Conservation (phyloP, 306 rosid genomes). For the Cucurbita pepo region DNA sequence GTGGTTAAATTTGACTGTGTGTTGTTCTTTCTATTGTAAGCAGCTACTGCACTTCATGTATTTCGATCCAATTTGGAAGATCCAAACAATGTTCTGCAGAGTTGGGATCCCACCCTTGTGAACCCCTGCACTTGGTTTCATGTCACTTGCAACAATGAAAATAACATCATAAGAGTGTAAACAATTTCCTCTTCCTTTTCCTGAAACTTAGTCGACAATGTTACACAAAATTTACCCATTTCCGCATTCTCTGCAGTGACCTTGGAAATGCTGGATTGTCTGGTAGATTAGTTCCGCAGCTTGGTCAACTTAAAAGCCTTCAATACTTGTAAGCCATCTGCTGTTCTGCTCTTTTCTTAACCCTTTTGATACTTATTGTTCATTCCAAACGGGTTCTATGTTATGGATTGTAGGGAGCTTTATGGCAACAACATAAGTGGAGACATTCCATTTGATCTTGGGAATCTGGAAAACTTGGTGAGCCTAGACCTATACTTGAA, state of each 20-base stretch:
- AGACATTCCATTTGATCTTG: constrained; percentile 10
- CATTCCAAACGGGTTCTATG: not conserved
- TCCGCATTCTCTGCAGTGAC: constrained; percentile 1
- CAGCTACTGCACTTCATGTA: constrained; percentile 6
- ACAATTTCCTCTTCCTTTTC: not conserved
- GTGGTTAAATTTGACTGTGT: not conserved
- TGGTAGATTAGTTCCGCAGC: constrained; percentile 9
- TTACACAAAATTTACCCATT: not conserved
- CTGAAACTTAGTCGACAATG: not conserved
- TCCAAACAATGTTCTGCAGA: constrained; percentile 12
- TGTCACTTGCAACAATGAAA: constrained; percentile 7
- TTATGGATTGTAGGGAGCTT: constrained; percentile 6
- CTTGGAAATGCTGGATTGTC: constrained; percentile 17
- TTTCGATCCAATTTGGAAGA: constrained; percentile 8
- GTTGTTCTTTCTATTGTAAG: not conserved
- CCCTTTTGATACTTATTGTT: not conserved
- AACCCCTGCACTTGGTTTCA: constrained; percentile 14
- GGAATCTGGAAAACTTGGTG: constrained; percentile 8
- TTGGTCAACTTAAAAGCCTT: constrained; percentile 8
- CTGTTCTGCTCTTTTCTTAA: not conserved
- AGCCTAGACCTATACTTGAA: constrained; percentile 16
- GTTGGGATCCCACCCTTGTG: constrained; percentile 13
- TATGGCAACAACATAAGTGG: constrained; percentile 14
- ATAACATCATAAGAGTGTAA: constrained; percentile 12
- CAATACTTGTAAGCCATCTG: constrained; percentile 10